Base-by-base conservation (phyloP, 2,329 filamentous ascomycete species). In the Aspergillus pseudotamarii region DNA sequence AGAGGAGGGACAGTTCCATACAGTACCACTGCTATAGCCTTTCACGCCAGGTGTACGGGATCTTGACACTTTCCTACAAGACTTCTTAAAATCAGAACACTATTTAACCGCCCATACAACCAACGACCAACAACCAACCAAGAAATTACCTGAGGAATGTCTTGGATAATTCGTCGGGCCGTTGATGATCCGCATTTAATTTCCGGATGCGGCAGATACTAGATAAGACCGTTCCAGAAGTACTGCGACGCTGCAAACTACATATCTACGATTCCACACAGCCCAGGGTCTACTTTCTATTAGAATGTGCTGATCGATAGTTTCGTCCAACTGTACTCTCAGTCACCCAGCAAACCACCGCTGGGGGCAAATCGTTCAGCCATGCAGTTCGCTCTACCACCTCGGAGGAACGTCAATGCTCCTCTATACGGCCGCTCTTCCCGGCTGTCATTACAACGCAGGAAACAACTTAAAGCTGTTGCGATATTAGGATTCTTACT, bases 381-480 rank as follows among this genome's bases (percentile, higher is more conserved):
- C 70, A 95, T 97, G 93, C 94, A 97, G 78, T 93, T 94, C 84
- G 93, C 94, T 67, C 89, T 96, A 72, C 93, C 93, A 60, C 88
- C 92, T 73, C 90, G 93, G 78, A 96, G 94, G 81, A 88, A 86
- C 74, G 94, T 91, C 68, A 88, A 90, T 74, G 88, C 91, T 69
- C 87, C 89, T 68, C 89, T 90, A 34, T 94, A 92, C 79, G 84
- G 68, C 81, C 88, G 73, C 80, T 73, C 78, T 28, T 74, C 78
- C 55, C 71, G 71, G 62, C 65, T 79, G 30, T 74, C 77, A 34
- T 68, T 72, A 48, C 72, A 80, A 66, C 86, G 91, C 66, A 85
- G 87, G 69, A 87, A 85, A 72, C 88, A 90, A 68, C 73, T 90
- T 59, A 88, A 88, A 75, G 79, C 86, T 3, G 74, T 89, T 60